phyloP scores from a whole-genome alignment of 139 green algal species.

The Chlorella sp. region DNA sequence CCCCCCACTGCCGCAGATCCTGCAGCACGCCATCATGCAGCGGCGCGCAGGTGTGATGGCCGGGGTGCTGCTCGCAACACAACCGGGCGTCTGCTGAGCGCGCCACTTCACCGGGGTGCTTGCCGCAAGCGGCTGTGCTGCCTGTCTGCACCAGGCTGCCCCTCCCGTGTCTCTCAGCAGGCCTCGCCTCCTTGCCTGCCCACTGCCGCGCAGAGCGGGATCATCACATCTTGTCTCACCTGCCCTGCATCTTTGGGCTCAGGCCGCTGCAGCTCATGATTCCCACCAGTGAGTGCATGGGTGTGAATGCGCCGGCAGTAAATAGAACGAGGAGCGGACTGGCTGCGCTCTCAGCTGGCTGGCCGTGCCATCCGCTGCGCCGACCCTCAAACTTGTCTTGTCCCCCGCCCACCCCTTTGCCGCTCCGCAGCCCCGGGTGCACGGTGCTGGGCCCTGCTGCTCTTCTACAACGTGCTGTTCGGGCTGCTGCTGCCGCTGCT shows the following conservation, averaged over 20 bases:
- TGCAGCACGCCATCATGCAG: conserved; percentile 3
- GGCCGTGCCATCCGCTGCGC: neutral
- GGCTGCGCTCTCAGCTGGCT: too few relatives aligned
- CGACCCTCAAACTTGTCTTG: neutral
- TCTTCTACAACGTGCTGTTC: neutral
- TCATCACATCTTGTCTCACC: neutral
- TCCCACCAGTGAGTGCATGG: neutral
- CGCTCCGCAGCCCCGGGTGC: neutral
- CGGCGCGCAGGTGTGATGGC: neutral
- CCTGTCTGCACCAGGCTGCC: too few relatives aligned
- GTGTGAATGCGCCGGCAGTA: too few relatives aligned
- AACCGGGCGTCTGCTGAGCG: too few relatives aligned
- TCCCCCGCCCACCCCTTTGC: neutral
- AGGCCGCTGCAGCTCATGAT: neutral
- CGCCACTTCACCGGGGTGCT: too few relatives aligned
- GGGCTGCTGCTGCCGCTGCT: conserved; percentile 5
- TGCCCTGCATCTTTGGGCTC: neutral
- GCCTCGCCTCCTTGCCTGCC: too few relatives aligned
- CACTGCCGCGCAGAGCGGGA: neutral
- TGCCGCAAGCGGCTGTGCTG: too few relatives aligned
- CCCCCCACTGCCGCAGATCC: neutral
- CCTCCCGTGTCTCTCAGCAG: too few relatives aligned
- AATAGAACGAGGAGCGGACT: too few relatives aligned
- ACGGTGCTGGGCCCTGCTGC: neutral
- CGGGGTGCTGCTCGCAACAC: too few relatives aligned